Conservation (phyloP, 2,329 filamentous ascomycete species). For the Phyllosticta citriasiana region DNA sequence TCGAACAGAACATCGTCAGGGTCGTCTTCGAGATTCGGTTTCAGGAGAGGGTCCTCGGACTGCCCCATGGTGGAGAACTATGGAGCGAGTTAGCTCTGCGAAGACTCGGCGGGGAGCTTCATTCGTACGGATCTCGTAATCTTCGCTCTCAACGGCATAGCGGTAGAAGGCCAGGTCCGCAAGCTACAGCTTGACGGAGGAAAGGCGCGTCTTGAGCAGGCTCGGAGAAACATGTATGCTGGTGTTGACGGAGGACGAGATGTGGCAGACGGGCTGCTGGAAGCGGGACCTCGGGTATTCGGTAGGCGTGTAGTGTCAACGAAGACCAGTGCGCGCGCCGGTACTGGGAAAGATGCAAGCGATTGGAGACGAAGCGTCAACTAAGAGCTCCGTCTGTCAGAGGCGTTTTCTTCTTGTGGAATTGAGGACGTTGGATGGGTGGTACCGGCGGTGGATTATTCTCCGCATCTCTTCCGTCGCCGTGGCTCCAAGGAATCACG, state of each 20-base stretch:
- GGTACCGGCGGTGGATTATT: background rate
- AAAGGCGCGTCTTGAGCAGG: conserved; percentile 29
- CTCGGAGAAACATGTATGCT: conserved; percentile 35
- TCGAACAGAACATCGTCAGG: conserved; percentile 88
- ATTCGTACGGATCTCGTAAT: conserved; percentile 47
- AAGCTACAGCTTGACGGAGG: conserved; percentile 30
- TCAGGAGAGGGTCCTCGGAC: conserved; percentile 24
- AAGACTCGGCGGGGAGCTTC: background rate
- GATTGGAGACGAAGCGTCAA: conserved; percentile 8
- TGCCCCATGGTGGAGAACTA: conserved; percentile 12
- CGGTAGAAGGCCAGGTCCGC: conserved; percentile 19
- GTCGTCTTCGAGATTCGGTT: conserved; percentile 58
- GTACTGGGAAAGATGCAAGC: background rate
- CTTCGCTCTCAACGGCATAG: conserved; percentile 76
- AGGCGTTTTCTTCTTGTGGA: background rate
- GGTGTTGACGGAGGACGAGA: conserved; percentile 10
- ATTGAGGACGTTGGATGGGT: background rate
- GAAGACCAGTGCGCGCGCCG: background rate
- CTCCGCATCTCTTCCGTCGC: conserved; percentile 1
- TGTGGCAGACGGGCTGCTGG: background rate
- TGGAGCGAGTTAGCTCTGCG: background rate
- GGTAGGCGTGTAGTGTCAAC: conserved; percentile 1
- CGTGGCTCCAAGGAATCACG: background rate
- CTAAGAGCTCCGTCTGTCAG: conserved; percentile 8
- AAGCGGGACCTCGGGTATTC: conserved; percentile 31